Percentiles rank a stretch among this genome's conserved stretches.
Conservation (phyloP, 1,139 yeast genomes). For the Yamadazyma buinensis region DNA sequence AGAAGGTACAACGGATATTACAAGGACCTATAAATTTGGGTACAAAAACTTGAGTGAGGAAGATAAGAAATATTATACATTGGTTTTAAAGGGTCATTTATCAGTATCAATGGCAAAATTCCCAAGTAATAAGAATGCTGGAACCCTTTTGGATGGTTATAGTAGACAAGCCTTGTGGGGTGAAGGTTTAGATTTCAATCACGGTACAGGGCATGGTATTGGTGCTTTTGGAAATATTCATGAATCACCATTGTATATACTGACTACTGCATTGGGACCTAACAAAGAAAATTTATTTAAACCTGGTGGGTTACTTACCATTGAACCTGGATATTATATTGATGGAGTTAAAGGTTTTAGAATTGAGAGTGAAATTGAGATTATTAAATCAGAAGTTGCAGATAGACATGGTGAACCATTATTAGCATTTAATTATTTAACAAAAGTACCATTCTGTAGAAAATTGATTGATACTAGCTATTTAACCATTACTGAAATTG, state of each 20-base stretch:
- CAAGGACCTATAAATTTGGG: conserved; percentile 43
- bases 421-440: conserved; percentile 44
- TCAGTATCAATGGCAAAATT: conserved; percentile 50
- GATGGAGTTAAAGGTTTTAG: conserved; percentile 50
- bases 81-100: conserved; percentile 52
- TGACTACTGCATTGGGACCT: conserved; percentile 33
- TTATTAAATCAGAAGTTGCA: conserved; percentile 31
- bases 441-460: conserved; percentile 51
- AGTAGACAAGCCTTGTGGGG: conserved; percentile 51
- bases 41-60: conserved; percentile 20
- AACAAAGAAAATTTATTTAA: conserved; percentile 35
- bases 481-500: conserved; percentile 33
- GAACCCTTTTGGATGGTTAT: conserved; percentile 43
- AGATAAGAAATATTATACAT: conserved; percentile 38
- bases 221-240: conserved; percentile 54
- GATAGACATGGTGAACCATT: conserved; percentile 29
- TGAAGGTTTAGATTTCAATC: conserved; percentile 47
- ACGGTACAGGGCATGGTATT: conserved; percentile 59
- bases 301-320: conserved; percentile 46
- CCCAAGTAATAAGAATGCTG: conserved; percentile 35
- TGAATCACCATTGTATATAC: conserved; percentile 49
- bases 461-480: conserved; percentile 37
- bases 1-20: conserved; percentile 57
- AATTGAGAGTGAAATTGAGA: conserved; percentile 47
- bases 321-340: conserved; percentile 53